phyloP scores from a whole-genome alignment of 2,329 filamentous ascomycete species.

The Pseudofabraea citricarpa region DNA sequence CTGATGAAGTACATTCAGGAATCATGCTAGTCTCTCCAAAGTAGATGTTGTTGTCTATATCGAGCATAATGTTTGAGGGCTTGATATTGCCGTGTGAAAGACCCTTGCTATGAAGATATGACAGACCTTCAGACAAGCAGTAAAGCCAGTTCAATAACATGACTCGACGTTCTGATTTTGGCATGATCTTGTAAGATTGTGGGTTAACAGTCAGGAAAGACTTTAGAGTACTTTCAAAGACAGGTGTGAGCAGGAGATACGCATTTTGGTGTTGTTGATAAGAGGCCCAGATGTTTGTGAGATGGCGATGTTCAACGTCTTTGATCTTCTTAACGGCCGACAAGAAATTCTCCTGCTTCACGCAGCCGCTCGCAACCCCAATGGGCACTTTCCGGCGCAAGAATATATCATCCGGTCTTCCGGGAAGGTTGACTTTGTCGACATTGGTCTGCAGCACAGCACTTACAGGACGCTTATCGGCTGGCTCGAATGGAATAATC shows the following conservation, averaged over 20 bases:
- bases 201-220: slow-evolving; percentile 63
- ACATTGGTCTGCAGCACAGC: slow-evolving; percentile 36
- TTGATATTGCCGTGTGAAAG: slow-evolving; percentile 64
- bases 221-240: slow-evolving; percentile 61
- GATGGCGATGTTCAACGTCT: slow-evolving; percentile 59
- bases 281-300: slow-evolving; percentile 67
- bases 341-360: slow-evolving; percentile 50
- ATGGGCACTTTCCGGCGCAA: slow-evolving; percentile 54
- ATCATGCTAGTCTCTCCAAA: slow-evolving; percentile 57
- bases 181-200: slow-evolving; percentile 54
- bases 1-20: slow-evolving; percentile 35
- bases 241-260: slow-evolving; percentile 63
- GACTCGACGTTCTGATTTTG: slow-evolving; percentile 53
- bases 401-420: slow-evolving; percentile 51
- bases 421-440: slow-evolving; percentile 60
- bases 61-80: slow-evolving; percentile 66
- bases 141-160: slow-evolving; percentile 70
- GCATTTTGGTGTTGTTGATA: slow-evolving; percentile 61
- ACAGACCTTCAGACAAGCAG: slow-evolving; percentile 63
- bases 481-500: slow-evolving; percentile 62
- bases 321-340: slow-evolving; percentile 55
- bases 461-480: slow-evolving; percentile 48
- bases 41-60: slow-evolving; percentile 60
- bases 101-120: slow-evolving; percentile 60
- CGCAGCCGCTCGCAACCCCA: slow-evolving; percentile 37